Evolutionary conservation across 2,329 filamentous ascomycete species (phyloP).

Genomic region (Aspergillaceae sp.): DNA sequence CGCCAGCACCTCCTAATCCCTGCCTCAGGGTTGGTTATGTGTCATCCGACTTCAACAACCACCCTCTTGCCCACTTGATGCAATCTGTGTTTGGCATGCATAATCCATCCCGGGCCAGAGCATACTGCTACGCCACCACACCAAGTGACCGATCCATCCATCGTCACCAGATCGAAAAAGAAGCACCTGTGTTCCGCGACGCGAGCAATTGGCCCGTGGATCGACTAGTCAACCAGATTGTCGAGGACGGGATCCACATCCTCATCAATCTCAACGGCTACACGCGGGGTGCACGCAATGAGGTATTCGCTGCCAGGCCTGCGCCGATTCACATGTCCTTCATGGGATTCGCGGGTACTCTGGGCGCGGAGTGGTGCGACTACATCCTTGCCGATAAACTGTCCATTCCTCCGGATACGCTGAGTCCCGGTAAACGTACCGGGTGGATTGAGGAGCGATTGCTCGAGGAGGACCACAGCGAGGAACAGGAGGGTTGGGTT

Average conservation of each 20-base stretch:
- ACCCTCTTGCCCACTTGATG: constrained; percentile 94
- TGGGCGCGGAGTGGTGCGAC: constrained; percentile 97
- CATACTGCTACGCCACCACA: constrained; percentile 94
- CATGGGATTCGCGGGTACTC: constrained; percentile 94
- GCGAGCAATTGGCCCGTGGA: constrained; percentile 81
- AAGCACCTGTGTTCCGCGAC: constrained; percentile 85
- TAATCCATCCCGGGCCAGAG: constrained; percentile 61
- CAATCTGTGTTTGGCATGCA: constrained; percentile 97
- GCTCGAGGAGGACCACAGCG: constrained; percentile 56
- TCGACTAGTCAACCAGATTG: constrained; percentile 74
- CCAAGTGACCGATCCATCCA: constrained; percentile 81
- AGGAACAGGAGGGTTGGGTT: constrained; percentile 71
- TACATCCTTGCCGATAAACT: constrained; percentile 87
- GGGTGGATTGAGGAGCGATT: constrained; percentile 61
- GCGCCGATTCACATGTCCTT: constrained; percentile 99
- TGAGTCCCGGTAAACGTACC: constrained; percentile 72
- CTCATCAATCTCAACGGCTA: constrained; percentile 97
- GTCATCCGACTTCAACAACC: constrained; percentile 98
- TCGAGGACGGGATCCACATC: constrained; percentile 82
- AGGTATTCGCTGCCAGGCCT: constrained; percentile 89
- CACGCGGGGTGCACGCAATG: constrained; percentile 90
- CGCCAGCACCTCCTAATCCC: constrained; percentile 71
- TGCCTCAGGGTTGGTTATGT: constrained; percentile 90
- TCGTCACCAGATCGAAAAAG: constrained; percentile 82
- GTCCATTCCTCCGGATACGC: constrained; percentile 71